phyloP scores from a whole-genome alignment of 139 green algal genomes.

The Chlorella sorokiniana region DNA sequence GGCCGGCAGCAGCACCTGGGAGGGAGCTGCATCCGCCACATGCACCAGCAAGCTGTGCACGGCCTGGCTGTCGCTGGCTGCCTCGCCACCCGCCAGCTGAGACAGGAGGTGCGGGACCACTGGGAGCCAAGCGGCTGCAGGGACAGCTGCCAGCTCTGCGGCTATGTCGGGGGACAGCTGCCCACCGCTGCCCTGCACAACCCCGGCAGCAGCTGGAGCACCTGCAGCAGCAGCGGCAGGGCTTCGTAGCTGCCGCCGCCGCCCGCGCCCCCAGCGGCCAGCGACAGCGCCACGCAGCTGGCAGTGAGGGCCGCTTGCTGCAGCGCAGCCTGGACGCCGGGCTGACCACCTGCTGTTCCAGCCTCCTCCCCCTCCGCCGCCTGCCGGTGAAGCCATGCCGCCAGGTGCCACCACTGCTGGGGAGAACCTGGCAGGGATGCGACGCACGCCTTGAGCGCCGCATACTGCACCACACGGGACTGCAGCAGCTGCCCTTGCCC shows the following conservation, averaged over 20 bases:
- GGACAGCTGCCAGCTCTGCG: slow-evolving; percentile 5
- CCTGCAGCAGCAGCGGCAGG: background rate
- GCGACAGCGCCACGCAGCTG: slow-evolving; percentile 10
- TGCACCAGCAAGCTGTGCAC: slow-evolving; percentile 29
- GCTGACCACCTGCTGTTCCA: background rate
- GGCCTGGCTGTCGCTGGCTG: background rate
- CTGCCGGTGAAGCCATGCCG: background rate
- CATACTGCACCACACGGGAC: slow-evolving; percentile 27
- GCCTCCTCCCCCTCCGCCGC: background rate
- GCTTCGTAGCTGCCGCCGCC: background rate
- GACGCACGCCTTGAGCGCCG: slow-evolving; percentile 7
- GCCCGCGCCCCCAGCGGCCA: background rate
- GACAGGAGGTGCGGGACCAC: slow-evolving; percentile 67
- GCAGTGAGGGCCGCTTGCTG: background rate
- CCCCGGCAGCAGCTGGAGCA: slow-evolving; percentile 3
- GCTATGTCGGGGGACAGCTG: background rate
- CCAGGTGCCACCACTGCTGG: slow-evolving; percentile 10
- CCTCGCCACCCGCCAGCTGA: slow-evolving; percentile 36
- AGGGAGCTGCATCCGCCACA: slow-evolving; percentile 48
- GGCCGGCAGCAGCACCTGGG: slow-evolving; percentile 64
- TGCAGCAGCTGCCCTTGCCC: background rate
- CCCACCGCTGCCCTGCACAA: background rate
- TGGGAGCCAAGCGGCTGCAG: slow-evolving; percentile 53
- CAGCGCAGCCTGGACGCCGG: background rate
- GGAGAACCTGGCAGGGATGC: background rate